Evolutionary conservation across 1,139 yeast genomes (phyloP), one percentile per base, ranked within the genome.

Genomic region (Kodamaea ohmeri): DNA sequence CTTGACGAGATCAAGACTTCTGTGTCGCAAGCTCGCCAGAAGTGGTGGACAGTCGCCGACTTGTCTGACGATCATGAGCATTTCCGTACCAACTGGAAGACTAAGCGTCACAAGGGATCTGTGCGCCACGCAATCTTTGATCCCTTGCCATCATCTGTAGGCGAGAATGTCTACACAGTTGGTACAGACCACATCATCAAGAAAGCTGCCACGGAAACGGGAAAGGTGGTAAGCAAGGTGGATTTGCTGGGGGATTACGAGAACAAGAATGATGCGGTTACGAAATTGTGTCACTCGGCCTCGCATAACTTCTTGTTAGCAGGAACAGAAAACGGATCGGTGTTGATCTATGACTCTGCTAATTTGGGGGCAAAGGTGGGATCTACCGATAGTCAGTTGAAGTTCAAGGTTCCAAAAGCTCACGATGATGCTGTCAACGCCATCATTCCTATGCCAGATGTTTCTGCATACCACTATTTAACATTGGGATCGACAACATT

Each of bases 21-120:
- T 1, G 64, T 67, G 0, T 64, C 73, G 3, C 70, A 62, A 36
- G 64, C 64, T 52, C 61, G 64, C 39, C 59, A 60, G 32, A 70
- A 69, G 43, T 66, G 77, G 65, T 79, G 84, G 83, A 60, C 64
- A 3, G 62, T 65, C 2, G 55, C 58, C 4, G 75, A 73, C 46
- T 57, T 55, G 21, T 58, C 61, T 2, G 61, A 55, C 1, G 49
- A 53, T 5, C 56, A 52, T 4, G 58, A 54, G n/a, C 55, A 58
- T 3, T 56, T 77, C 3, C 59, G 58, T 3, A 54, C 67, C n/a
- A 46, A 69, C 27, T 92, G 97, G 97, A 76, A 83, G 42, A 89
- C 97, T 0, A 86, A 79, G 53, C 74, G 97, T 53, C 97, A 92
- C 57, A 88, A 88, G 59, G 92, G 90, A 1, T 84, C 96, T 43